Evolutionary conservation across 2,329 filamentous ascomycete species (phyloP).

Genomic region (Mycosphaerella arachidis): DNA sequence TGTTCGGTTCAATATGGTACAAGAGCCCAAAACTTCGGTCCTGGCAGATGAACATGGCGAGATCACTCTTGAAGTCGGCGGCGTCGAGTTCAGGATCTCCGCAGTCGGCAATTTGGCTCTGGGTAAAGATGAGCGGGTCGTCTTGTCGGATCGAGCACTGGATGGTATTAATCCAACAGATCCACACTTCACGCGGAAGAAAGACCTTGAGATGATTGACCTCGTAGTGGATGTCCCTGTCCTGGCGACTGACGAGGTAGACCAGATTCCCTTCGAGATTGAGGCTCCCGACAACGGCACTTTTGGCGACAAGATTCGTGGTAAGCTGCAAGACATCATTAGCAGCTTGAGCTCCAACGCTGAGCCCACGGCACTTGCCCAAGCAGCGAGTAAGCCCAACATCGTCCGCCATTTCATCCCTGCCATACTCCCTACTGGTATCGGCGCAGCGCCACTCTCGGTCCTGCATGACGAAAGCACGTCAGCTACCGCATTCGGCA

Average conservation of each 20-base stretch:
- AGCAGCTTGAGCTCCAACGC: constrained; percentile 11
- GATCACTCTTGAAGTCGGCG: constrained; percentile 37
- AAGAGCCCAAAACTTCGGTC: constrained; percentile 49
- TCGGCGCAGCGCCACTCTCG: constrained; percentile 66
- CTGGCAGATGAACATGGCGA: constrained; percentile 28
- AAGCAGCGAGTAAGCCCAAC: not conserved
- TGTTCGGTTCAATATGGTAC: constrained; percentile 61
- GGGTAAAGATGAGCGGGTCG: constrained; percentile 82
- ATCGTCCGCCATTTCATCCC: constrained; percentile 40
- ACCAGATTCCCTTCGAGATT: constrained; percentile 3
- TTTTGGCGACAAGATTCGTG: constrained; percentile 43
- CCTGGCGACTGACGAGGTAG: not conserved
- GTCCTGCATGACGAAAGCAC: constrained; percentile 23
- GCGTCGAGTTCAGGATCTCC: constrained; percentile 63
- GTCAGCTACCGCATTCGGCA: constrained; percentile 45
- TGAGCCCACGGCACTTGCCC: not conserved
- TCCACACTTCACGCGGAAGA: constrained; percentile 75
- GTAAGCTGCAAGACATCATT: constrained; percentile 42
- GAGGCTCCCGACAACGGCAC: constrained; percentile 26
- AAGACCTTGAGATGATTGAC: constrained; percentile 69
- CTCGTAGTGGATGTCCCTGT: constrained; percentile 57
- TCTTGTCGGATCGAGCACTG: constrained; percentile 67
- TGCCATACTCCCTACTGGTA: constrained; percentile 53
- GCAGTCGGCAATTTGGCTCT: constrained; percentile 76
- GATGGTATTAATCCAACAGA: constrained; percentile 69